These are phyloP conservation scores for Metarhizium guizhouense DNA, from an alignment of 2,329 filamentous ascomycete genomes.

Conservation along the genomic window DNA sequence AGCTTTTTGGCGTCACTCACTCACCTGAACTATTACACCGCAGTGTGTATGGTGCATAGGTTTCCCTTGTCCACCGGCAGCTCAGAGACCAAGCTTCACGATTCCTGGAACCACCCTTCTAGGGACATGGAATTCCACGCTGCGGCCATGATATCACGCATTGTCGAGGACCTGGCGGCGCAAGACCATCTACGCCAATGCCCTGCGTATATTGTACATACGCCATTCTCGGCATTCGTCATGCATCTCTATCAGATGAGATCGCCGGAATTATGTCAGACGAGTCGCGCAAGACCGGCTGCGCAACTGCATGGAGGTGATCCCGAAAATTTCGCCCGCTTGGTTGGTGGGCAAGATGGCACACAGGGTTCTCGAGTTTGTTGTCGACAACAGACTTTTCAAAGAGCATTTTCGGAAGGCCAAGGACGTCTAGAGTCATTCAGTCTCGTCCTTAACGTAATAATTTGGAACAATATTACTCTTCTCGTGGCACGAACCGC, in stretches of 20 bases:
- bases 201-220: conserved; percentile 94
- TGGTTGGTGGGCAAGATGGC: conserved; percentile 99
- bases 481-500: too few relatives aligned
- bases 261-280: conserved; percentile 85
- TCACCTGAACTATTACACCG: conserved; percentile 98
- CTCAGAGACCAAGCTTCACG: conserved; percentile 57
- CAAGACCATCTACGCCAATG: conserved; percentile 83
- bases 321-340: conserved; percentile 89
- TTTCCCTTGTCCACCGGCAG: conserved; percentile 87
- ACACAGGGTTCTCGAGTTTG: conserved; percentile 91
- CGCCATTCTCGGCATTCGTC: conserved; percentile 90
- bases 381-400: conserved; percentile 85
- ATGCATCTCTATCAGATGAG: conserved; percentile 99
- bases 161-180: conserved; percentile 78
- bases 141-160: conserved; percentile 93
- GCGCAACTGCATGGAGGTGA: conserved; percentile 77
- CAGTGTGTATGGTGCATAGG: conserved; percentile 82
- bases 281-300: conserved; percentile 81
- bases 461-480: too few relatives aligned
- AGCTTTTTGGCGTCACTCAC: conserved; percentile 94
- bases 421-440: background rate
- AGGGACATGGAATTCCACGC: conserved; percentile 95
- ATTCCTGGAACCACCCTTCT: conserved; percentile 73
- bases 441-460: too few relatives aligned
- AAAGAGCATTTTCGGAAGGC: conserved; percentile 91